Evolutionary conservation across 352 stramenopile genomes (phyloP).

Genomic region (Globisporangium emineosum): DNA sequence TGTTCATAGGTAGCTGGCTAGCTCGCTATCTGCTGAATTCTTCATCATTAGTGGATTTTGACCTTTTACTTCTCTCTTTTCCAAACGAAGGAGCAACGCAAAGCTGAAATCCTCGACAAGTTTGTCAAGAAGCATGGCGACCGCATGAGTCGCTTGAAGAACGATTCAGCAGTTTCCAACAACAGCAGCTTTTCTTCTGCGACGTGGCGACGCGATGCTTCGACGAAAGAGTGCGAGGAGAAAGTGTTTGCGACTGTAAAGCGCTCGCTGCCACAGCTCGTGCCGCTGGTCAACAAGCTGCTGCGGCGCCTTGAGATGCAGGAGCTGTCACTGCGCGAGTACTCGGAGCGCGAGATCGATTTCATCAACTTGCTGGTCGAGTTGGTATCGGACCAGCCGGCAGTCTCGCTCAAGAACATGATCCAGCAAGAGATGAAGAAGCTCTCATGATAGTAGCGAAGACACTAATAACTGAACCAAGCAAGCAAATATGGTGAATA

Average conservation of each 20-base stretch:
- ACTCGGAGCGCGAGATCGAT: constrained; percentile 71
- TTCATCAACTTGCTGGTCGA: constrained; percentile 81
- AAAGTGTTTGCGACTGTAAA: constrained; percentile 59
- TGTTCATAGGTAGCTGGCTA: no score
- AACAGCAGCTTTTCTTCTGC: neutral
- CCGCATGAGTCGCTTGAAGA: constrained; percentile 48
- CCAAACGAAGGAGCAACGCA: constrained; percentile 52
- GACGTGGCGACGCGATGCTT: constrained; percentile 39
- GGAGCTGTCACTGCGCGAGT: constrained; percentile 68
- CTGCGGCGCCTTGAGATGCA: constrained; percentile 67
- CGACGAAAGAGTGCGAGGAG: constrained; percentile 46
- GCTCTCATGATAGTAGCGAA: constrained; percentile 17
- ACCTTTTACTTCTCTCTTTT: no score
- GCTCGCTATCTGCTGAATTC: no score
- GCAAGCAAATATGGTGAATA: neutral
- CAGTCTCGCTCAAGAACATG: constrained; percentile 58
- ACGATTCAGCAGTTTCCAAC: constrained; percentile 10
- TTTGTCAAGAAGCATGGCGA: constrained; percentile 83
- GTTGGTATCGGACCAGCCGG: constrained; percentile 70
- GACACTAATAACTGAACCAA: constrained; percentile 1
- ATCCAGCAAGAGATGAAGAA: constrained; percentile 70
- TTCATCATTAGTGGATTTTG: no score
- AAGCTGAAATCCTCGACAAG: constrained; percentile 65
- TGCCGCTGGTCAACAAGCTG: constrained; percentile 69
- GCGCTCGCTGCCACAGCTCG: constrained; percentile 55